phyloP scores from a whole-genome alignment of 108 stramenopile species.

The Conticribra weissflogii region DNA sequence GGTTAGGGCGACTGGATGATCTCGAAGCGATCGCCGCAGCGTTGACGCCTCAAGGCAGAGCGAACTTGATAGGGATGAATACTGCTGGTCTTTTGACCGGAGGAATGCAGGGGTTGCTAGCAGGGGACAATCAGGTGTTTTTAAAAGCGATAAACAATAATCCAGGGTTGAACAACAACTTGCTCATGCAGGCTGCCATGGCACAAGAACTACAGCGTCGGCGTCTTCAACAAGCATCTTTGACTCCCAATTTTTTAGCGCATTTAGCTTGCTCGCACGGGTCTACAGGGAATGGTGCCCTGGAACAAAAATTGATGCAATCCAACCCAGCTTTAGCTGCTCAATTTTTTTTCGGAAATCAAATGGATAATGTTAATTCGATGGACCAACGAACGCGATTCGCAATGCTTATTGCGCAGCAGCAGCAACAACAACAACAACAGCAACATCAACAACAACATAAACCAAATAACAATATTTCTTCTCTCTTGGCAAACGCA shows the following conservation, averaged over 20 bases:
- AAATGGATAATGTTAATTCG: background rate
- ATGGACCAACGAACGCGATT: constrained; percentile 2
- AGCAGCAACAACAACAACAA: background rate
- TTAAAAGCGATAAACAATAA: background rate
- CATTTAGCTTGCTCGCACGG: background rate
- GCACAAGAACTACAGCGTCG: background rate
- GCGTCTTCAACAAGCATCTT: background rate
- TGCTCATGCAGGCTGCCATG: background rate
- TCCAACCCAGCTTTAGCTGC: constrained; percentile 9
- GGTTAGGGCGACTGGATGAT: background rate
- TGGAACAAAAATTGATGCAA: constrained; percentile 4
- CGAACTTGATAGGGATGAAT: background rate
- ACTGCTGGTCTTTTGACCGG: background rate
- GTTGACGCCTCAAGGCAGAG: constrained; percentile 9
- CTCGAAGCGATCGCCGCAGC: background rate
- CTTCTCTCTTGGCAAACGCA: background rate
- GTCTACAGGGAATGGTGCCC: background rate
- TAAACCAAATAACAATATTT: background rate
- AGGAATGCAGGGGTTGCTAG: background rate
- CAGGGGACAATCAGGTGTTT: background rate
- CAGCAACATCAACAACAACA: background rate
- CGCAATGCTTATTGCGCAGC: background rate
- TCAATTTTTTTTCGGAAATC: constrained; percentile 1
- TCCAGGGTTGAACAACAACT: background rate
- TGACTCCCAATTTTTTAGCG: background rate